Base-by-base conservation (phyloP, 2,329 filamentous ascomycete species). In the Rutstroemia sp. region DNA sequence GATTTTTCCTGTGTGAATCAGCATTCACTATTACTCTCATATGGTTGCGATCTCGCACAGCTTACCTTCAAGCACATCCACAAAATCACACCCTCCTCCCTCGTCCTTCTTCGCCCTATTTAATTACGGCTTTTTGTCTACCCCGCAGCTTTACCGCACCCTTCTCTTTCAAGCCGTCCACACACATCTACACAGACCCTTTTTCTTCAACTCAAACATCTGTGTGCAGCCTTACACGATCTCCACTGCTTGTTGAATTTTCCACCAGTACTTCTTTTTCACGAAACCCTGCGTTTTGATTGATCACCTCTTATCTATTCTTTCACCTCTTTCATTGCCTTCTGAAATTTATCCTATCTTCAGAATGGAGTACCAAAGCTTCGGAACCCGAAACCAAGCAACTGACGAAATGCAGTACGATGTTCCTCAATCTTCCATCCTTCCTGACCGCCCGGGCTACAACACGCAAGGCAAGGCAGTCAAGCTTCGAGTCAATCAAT, bases 401-500 rank as follows among this genome's bases (percentile, higher is more conserved):
- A 46, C 60, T 62, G 51, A 59, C 39, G 44, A 39, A n/a, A 34
- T 38, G 4, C 59, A 64, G 58, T 65, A 60, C n/a, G 40, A 67
- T 9, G 14, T 47, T 40, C 36, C 52, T 1, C 44, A n/a, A 10
- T 27, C 44, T 4, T 58, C 56, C 4, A 52, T 64, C 8, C 58
- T 69, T 21, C 65, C 76, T 1, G 54, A 59, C 5, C 82, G 84
- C 2, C 80, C 79, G 0, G 76, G 73, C 0, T 83, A 80, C 68
- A 87, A 84, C 59, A 78, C 71, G 0, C 73, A 75, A 7, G 86
- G 84, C 1, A 80, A 78, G 59, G 67, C 74, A 0, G 76, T 84
- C 19, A 66, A 71, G 0, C 64, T 89, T 1, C 70, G 68, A 0
- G 73, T 95, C 39, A 97, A 97, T 68, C 84, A 89, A 10, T 95